Conservation (phyloP, 2,329 filamentous ascomycete genomes). For the Neonectria punicea region DNA sequence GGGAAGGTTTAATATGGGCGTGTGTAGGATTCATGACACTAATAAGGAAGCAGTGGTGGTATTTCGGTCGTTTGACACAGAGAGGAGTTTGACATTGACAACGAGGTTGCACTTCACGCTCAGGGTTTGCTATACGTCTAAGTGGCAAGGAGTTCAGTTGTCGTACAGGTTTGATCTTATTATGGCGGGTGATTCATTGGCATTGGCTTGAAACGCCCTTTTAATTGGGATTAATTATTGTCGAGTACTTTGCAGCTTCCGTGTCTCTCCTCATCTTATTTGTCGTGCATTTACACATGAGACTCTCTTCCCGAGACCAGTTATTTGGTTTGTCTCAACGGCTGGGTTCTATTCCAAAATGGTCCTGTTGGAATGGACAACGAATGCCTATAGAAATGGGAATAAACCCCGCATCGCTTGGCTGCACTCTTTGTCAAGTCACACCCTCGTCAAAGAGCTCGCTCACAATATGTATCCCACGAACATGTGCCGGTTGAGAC, state of each 20-base stretch:
- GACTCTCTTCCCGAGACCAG: neutral
- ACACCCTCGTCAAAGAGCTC: neutral
- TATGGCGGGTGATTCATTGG: neutral
- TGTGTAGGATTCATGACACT: too few species aligned
- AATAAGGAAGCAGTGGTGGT: neutral
- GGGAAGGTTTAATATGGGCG: slow-evolving; percentile 54
- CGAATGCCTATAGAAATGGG: neutral
- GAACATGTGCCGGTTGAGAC: neutral
- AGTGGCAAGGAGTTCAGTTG: neutral
- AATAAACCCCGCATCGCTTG: neutral
- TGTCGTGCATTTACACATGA: neutral
- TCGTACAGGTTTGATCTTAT: neutral
- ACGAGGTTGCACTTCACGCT: neutral
- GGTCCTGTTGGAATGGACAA: too few species aligned
- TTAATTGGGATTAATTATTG: neutral
- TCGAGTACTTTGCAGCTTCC: neutral
- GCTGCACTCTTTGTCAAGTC: too few species aligned
- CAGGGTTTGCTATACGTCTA: neutral
- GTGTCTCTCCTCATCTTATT: neutral
- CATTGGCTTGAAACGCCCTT: neutral
- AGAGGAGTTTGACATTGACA: neutral
- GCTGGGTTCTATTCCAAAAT: too few species aligned
- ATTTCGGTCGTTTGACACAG: neutral
- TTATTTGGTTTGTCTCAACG: neutral
- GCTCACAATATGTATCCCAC: neutral